A percentile compares a stretch with the other conserved stretches of the same genome.
These are phyloP conservation scores for Nakazawaea wyomingensis DNA, from an alignment of 805 yeast species.

Conservation along the genomic window DNA sequence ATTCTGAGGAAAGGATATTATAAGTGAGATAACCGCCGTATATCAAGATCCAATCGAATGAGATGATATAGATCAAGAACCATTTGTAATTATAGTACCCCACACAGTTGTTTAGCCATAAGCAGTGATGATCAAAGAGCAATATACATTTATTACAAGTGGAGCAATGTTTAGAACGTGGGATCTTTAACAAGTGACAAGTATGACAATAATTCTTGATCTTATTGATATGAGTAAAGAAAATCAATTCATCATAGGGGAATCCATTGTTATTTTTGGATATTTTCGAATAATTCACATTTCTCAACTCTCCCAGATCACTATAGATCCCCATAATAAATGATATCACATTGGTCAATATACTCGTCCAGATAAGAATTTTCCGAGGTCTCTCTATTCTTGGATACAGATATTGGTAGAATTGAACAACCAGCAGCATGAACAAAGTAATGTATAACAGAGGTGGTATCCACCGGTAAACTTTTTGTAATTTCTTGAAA, in stretches of 20 bases:
- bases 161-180: constrained; percentile 71
- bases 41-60: constrained; percentile 27
- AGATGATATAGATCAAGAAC: constrained; percentile 38
- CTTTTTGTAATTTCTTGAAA: background rate
- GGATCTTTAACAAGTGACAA: constrained; percentile 73
- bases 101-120: constrained; percentile 50
- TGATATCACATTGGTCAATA: constrained; percentile 28
- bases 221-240: constrained; percentile 24
- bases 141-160: constrained; percentile 62
- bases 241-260: constrained; percentile 37
- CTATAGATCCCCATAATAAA: constrained; percentile 34
- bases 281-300: no score
- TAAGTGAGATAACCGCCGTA: constrained; percentile 38
- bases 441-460: constrained; percentile 2
- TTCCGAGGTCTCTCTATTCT: constrained; percentile 5
- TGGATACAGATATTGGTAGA: constrained; percentile 20
- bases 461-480: constrained; percentile 10
- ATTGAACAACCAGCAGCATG: constrained; percentile 17
- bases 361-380: constrained; percentile 26
- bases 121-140: constrained; percentile 61
- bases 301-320: constrained; percentile 36
- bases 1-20: constrained; percentile 17
- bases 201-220: constrained; percentile 42
- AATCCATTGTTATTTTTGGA: constrained; percentile 19
- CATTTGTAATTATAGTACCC: constrained; percentile 48